A percentile compares a stretch with the other conserved stretches of the same genome.
Conservation (phyloP, 371 early-diverging fungal species). For the Chytridium lagenaria region DNA sequence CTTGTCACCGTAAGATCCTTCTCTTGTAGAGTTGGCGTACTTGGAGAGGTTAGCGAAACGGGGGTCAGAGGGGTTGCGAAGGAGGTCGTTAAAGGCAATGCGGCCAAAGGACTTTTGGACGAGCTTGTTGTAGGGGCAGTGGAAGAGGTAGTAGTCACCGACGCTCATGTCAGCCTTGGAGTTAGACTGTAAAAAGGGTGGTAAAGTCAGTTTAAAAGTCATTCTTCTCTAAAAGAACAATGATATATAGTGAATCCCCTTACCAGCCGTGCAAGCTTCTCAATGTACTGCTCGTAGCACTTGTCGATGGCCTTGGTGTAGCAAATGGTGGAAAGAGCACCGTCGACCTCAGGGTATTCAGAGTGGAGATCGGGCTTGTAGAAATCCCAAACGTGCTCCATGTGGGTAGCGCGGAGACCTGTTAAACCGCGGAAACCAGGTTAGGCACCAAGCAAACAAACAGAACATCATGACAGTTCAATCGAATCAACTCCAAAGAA, state of each 20-base stretch:
- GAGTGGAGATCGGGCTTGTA: conserved; percentile 96
- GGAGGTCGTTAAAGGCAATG: conserved; percentile 86
- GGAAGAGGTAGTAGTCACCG: conserved; percentile 88
- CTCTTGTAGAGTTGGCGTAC: conserved; percentile 53
- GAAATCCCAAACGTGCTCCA: conserved; percentile 98
- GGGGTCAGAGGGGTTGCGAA: conserved; percentile 61
- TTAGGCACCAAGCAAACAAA: not conserved
- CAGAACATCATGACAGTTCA: not conserved
- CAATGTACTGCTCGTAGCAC: conserved; percentile 83
- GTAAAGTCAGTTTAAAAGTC: not conserved
- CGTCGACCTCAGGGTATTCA: conserved; percentile 97
- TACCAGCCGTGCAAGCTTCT: conserved; percentile 64
- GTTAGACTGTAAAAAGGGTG: not conserved
- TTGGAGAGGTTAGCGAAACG: conserved; percentile 64
- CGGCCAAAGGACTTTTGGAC: conserved; percentile 95
- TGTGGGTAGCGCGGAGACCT: conserved; percentile 85
- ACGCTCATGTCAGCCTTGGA: conserved; percentile 61
- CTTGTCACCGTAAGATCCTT: conserved; percentile 82
- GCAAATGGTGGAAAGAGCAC: conserved; percentile 85
- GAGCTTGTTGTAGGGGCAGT: conserved; percentile 96
- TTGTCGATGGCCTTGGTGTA: conserved; percentile 91
- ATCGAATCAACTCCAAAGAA: conserved; percentile 12
- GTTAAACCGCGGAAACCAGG: conserved; percentile 31
- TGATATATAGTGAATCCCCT: not conserved
- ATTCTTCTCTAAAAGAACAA: not conserved